Conservation (phyloP, 2,329 filamentous ascomycete genomes). For the Malbranchea zuffiana region DNA sequence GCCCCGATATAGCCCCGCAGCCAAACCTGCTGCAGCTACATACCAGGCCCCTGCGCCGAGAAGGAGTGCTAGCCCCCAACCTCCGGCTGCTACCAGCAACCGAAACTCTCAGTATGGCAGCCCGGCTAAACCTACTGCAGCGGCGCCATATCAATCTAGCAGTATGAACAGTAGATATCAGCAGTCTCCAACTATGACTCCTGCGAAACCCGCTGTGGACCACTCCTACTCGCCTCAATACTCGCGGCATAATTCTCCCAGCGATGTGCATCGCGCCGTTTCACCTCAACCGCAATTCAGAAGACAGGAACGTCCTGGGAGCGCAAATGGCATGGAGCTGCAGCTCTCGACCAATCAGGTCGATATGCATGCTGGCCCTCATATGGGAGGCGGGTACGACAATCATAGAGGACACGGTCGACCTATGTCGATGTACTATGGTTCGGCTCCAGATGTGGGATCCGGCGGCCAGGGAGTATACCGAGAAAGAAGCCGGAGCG, state of each 20-base stretch:
- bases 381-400: constrained; percentile 25
- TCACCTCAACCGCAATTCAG: constrained; percentile 45
- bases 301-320: constrained; percentile 40
- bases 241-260: constrained; percentile 29
- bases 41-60: constrained; percentile 34
- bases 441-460: constrained; percentile 22
- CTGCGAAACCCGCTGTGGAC: constrained; percentile 25
- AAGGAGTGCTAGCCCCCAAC: constrained; percentile 29
- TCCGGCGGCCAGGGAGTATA: constrained; percentile 42
- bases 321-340: constrained; percentile 51
- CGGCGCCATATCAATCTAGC: constrained; percentile 36
- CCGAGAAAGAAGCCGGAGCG: constrained; percentile 63
- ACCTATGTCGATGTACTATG: constrained; percentile 42
- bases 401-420: constrained; percentile 44
- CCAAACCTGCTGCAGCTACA: constrained; percentile 34
- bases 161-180: too few species aligned
- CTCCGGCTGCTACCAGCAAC: constrained; percentile 27
- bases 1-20: constrained; percentile 34
- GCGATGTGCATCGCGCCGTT: constrained; percentile 32
- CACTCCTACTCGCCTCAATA: constrained; percentile 38
- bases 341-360: constrained; percentile 50
- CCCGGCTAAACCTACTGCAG: constrained; percentile 23
- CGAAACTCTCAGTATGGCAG: constrained; percentile 27
- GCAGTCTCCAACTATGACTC: constrained; percentile 13
- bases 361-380: constrained; percentile 44